Evolutionary conservation across 176 grass and related monocot genomes (phyloP), one percentile per base, ranked within the genome.

Genomic region (Carex scoparia): DNA sequence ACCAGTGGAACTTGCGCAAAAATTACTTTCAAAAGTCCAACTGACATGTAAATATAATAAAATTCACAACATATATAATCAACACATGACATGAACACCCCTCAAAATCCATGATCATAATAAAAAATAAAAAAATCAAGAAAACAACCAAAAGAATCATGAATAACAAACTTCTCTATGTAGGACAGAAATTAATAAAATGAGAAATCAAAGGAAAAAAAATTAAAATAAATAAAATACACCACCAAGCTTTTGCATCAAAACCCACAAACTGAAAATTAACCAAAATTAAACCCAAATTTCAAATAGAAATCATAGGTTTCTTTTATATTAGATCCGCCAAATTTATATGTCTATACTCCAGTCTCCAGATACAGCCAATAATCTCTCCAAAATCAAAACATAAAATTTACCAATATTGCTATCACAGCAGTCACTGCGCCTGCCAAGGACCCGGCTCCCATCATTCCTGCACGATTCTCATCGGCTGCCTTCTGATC

Each of bases 401-500:
- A 49, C 68, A 67, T 40, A 12, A 78, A 51, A 77, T 53, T 53
- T 19, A 74, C 86, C 57, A 74, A 31, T n/a, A 55, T 55, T 54
- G 19, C 86, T 42, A 83, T 28, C 63, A 61, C 57, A 35, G 79
- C 19, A 5, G 58, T 49, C 30, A 67, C 60, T 23, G 38, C 57
- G 0, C 38, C 38, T 27, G 84, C 19, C 58, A 87, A 4, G 15
- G 37, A 82, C 1, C 74, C 49, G 16, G 44, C 78, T 19, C 80
- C 68, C 80, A 48, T 87, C 67, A 27, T n/a, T 6, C 5, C 55
- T 14, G 80, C 69, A 38, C 19, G 32, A 65, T 83, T 71, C 28
- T 57, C 30, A 77, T 87, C 79, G 7, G 86, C 79, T 16, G 28
- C 86, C 80, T 87, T 87, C 69, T 87, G 58, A 77, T 87, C 80